Percentiles rank a stretch among this genome's conserved stretches.
phyloP scores from a whole-genome alignment of 768 basidiomycete genomes.

The Fomitopsis pulvina region DNA sequence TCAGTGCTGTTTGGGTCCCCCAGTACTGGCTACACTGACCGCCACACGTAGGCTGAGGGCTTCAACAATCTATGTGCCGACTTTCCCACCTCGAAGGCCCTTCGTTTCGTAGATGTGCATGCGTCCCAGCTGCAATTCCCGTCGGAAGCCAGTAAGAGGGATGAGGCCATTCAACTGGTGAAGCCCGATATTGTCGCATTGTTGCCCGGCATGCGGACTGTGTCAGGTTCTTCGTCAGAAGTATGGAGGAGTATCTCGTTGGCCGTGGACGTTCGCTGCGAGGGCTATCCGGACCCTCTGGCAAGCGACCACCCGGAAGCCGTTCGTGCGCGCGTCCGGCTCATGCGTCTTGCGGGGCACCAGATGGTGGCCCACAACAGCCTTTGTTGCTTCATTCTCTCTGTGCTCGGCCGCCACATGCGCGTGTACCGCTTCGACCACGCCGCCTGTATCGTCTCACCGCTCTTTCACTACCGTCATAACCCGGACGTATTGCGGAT shows the following conservation, averaged over 20 bases:
- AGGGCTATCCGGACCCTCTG: not conserved
- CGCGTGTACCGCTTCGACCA: slow-evolving; percentile 13
- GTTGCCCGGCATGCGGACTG: not conserved
- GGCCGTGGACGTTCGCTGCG: not conserved
- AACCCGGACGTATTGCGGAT: not conserved
- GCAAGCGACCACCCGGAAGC: not conserved
- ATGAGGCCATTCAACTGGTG: not conserved
- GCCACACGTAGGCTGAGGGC: not conserved
- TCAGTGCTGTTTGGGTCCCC: not conserved
- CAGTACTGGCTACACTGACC: not conserved
- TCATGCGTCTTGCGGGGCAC: not conserved
- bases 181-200: not conserved
- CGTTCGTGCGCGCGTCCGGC: not conserved
- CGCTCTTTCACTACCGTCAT: not conserved
- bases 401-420: slow-evolving; percentile 5
- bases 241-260: not conserved
- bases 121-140: not conserved
- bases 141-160: not conserved
- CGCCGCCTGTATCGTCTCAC: slow-evolving; percentile 5
- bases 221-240: not conserved
- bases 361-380: slow-evolving; percentile 5
- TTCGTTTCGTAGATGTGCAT: not conserved
- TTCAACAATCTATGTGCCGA: not conserved
- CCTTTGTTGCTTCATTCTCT: slow-evolving; percentile 8
- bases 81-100: not conserved